Evolutionary conservation across 2,329 filamentous ascomycete species (phyloP), one percentile per base, ranked within the genome.

Genomic region (Bisporella sp.): DNA sequence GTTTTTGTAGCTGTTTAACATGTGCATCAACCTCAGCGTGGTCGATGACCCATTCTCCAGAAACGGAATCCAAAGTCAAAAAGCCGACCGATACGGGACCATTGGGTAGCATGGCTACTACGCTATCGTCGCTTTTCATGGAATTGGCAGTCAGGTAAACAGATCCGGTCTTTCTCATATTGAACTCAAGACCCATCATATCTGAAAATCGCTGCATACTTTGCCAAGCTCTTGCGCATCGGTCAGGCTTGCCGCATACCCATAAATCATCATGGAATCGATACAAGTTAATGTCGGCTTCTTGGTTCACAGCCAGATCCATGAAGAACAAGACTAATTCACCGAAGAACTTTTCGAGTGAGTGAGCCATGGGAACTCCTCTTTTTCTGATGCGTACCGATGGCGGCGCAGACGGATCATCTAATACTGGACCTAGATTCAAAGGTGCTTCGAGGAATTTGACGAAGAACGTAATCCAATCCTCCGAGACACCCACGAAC

Each of bases 241-340:
- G 68, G 5, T 65, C 57, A 45, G 79, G 73, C 8, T 79, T 69
- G 7, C 75, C 73, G 77, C 81, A 85, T 60, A 84, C 79, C 80
- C 81, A 85, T 41, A 84, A 69, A 56, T 85, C 80, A 55, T 84
- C 82, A 44, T 82, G 75, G 43, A 84, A 70, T 7, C 82, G 76
- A 63, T 81, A 81, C 5, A 85, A 64, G 13, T 73, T 68, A 4
- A 69, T 67, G 0, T 79, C 79, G 0, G 80, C 79, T 5, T 69
- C 66, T 51, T 78, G 73, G 51, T 84, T 85, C 46, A 85, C 74
- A 0, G 79, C 73, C 57, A 81, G 79, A 59, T 86, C 82, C 60
- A 85, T 76, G 52, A 77, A 80, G 59, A 85, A 85, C 0, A 86
- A 65, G 0, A 81, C 67, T 0, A 72, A 64, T 58, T 86, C 82